Conservation (phyloP, 2,329 filamentous ascomycete species). For the Fusarium scirpi region DNA sequence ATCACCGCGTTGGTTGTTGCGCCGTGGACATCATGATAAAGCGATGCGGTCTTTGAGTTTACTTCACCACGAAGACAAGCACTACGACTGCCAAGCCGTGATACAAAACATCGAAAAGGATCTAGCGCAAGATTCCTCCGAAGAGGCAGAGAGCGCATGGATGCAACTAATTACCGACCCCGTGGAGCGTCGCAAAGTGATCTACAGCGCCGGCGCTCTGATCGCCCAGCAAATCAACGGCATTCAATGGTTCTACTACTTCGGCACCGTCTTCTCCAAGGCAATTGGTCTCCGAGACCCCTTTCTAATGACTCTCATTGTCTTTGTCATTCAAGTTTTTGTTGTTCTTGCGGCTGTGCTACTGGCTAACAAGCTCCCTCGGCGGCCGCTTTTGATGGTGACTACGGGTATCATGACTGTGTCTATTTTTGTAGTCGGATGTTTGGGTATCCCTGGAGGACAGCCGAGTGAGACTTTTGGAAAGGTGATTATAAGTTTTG, state of each 20-base stretch:
- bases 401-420: conserved; percentile 55
- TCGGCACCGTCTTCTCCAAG: conserved; percentile 58
- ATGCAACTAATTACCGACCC: conserved; percentile 56
- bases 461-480: conserved; percentile 47
- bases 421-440: conserved; percentile 57
- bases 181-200: conserved; percentile 59
- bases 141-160: conserved; percentile 53
- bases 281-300: conserved; percentile 57
- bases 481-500: conserved; percentile 57
- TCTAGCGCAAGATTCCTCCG: conserved; percentile 52
- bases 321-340: conserved; percentile 58
- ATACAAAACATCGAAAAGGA: conserved; percentile 58
- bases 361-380: conserved; percentile 55
- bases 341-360: conserved; percentile 55
- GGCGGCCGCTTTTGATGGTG: conserved; percentile 54
- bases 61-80: conserved; percentile 56
- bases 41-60: conserved; percentile 54
- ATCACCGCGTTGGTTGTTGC: conserved; percentile 51
- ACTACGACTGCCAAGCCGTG: conserved; percentile 53
- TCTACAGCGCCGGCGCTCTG: conserved; percentile 59
- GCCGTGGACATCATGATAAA: conserved; percentile 56
- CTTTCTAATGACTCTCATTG: conserved; percentile 57
- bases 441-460: conserved; percentile 53
- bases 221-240: conserved; percentile 63
- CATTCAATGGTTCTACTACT: conserved; percentile 61